Percentiles rank a stretch among this genome's conserved stretches.
phyloP scores from a whole-genome alignment of 495 filamentous ascomycete species.

The Aspergillus leporis region DNA sequence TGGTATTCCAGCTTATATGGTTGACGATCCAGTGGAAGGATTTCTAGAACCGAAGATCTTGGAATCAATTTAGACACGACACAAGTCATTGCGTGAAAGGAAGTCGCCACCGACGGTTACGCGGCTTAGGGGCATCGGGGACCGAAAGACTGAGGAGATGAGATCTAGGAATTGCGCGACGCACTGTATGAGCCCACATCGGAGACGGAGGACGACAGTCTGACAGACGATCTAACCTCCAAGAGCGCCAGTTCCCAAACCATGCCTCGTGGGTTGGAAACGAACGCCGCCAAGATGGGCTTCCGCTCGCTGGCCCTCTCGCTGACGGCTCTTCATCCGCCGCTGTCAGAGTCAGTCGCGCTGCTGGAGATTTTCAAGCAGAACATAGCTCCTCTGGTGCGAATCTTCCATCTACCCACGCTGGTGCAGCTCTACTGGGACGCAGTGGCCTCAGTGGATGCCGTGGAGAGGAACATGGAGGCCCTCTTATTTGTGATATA shows the following conservation, averaged over 20 bases:
- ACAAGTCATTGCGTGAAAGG: too few species aligned
- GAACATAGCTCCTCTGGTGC: background rate
- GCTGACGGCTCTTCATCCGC: background rate
- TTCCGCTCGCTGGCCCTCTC: background rate
- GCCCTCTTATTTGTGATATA: conserved; percentile 73
- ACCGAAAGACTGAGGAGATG: too few species aligned
- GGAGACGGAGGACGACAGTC: background rate
- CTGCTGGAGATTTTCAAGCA: background rate
- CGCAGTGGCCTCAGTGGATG: background rate
- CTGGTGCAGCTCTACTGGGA: background rate
- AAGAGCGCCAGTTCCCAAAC: background rate
- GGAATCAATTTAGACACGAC: too few species aligned
- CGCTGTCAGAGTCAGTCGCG: background rate
- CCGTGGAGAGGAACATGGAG: conserved; percentile 42
- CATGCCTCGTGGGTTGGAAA: background rate
- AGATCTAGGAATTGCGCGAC: background rate
- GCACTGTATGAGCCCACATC: background rate
- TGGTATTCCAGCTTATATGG: too few species aligned
- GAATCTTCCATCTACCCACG: background rate
- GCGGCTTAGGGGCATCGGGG: too few species aligned
- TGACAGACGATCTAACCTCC: background rate
- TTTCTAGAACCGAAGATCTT: too few species aligned
- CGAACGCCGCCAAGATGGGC: background rate
- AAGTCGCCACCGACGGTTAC: too few species aligned
- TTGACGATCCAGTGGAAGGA: too few species aligned